phyloP scores from a whole-genome alignment of 2,329 filamentous ascomycete species.

The Nakataea oryzae region DNA sequence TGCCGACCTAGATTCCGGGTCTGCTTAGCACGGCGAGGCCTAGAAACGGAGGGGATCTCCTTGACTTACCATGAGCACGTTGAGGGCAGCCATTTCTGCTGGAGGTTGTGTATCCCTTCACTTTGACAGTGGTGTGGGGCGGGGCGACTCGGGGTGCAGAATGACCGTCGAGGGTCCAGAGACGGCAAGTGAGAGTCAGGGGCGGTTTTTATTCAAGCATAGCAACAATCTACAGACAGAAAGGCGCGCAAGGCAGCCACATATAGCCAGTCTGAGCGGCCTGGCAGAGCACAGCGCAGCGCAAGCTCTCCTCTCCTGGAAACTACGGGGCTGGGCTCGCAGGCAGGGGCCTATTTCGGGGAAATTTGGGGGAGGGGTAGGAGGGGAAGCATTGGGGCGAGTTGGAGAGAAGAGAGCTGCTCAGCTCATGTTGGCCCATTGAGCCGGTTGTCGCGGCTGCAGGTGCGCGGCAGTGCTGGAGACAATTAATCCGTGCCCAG shows the following conservation, averaged over 20 bases:
- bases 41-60: background rate
- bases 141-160: no score
- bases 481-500: background rate
- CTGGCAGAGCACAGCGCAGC: background rate
- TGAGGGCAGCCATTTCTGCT: slow-evolving; percentile 44
- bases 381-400: slow-evolving; percentile 1
- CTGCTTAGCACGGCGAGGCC: slow-evolving; percentile 2
- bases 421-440: no score
- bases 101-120: background rate
- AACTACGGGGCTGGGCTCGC: background rate
- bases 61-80: slow-evolving; percentile 54
- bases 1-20: slow-evolving; percentile 53
- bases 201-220: background rate
- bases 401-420: background rate
- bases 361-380: background rate
- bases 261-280: background rate
- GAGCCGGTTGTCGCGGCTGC: background rate
- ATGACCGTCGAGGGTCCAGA: no score
- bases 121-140: background rate
- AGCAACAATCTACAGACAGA: background rate
- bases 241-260: background rate
- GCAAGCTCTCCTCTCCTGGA: background rate
- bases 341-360: background rate
- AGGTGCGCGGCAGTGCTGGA: background rate
- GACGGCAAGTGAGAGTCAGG: no score